Base-by-base conservation (phyloP, 2,329 filamentous ascomycete species). In the Anisogramma anomala region DNA sequence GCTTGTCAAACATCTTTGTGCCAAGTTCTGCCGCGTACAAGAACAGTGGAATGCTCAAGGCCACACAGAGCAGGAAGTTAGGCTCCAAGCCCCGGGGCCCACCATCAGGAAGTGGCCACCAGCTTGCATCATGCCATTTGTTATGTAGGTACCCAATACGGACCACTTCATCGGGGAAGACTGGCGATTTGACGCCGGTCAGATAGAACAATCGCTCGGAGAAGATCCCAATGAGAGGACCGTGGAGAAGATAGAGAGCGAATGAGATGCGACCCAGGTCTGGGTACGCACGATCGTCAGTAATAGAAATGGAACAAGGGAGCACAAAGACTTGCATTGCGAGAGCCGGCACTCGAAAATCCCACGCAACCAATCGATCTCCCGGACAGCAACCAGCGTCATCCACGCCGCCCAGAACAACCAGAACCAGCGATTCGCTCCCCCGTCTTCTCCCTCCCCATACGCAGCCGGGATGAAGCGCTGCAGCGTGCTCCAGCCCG, bases 331-430 rank as follows among this genome's bases (percentile, higher is more conserved):
- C 32, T 6, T 18, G 43, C 43, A 46, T 20, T 48, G 46, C 2
- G 46, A 48, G 15, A 48, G 41, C 6, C 43, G 15, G 10, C 26
- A 19, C 14, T 42, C 39, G 23, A 41, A 38, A 9, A 40, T 14
- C 10, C 31, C 20, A 2, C 33, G 22, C 22, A 36, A 18, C 46
- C 46, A 48, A 15, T 20, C 17, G 9, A 48, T 40, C 26, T 42
- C 43, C 19, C 40, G 36, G 19, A 14, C 25, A 13, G 35, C 37
- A 3, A 46, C 17, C 19, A 45, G 20, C 8, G 42, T 25, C 4
- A 45, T 17, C 45, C 45, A 47, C 2, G 45, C 39, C n/a, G 45
- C 45, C 42, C 45, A 47, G 28, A 48, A 43, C n/a, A 48, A 30
- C 43, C 46, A 48, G 20, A 45, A 45, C 43, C 39, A 42, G 7